Evolutionary conservation across 108 stramenopile species (phyloP).

Genomic region (Stephanodiscus minutulus): DNA sequence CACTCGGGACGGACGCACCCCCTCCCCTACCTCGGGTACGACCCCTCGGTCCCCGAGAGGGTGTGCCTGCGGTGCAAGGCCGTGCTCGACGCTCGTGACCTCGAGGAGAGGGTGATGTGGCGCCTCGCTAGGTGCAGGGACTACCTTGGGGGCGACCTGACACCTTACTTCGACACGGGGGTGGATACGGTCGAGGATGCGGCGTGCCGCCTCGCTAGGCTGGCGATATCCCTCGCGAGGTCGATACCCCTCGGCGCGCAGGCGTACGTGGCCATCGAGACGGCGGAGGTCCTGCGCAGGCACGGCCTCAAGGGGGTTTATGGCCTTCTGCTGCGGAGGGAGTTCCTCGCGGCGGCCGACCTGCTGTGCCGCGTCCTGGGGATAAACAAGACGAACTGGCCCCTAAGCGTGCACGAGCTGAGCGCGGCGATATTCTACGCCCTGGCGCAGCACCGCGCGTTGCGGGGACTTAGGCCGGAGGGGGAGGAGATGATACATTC

Average conservation of each 20-base stretch:
- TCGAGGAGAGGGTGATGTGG: slow-evolving; percentile 89
- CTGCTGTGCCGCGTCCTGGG: slow-evolving; percentile 79
- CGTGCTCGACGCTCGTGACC: slow-evolving; percentile 68
- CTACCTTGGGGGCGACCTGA: slow-evolving; percentile 53
- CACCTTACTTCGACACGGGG: slow-evolving; percentile 85
- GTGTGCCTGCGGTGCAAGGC: slow-evolving; percentile 85
- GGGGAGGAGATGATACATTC: slow-evolving; percentile 82
- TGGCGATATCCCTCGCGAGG: slow-evolving; percentile 73
- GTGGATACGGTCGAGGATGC: slow-evolving; percentile 78
- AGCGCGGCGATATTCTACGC: slow-evolving; percentile 97
- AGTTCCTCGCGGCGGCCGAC: slow-evolving; percentile 94
- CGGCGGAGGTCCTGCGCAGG: slow-evolving; percentile 88
- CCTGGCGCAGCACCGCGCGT: slow-evolving; percentile 88
- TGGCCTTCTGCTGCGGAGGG: slow-evolving; percentile 86
- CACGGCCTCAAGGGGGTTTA: slow-evolving; percentile 93
- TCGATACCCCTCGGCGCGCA: slow-evolving; percentile 87
- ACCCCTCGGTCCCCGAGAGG: slow-evolving; percentile 79
- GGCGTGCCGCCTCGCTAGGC: slow-evolving; percentile 66
- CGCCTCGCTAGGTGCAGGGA: slow-evolving; percentile 81
- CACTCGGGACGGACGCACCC: slow-evolving; percentile 64
- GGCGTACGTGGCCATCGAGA: slow-evolving; percentile 89
- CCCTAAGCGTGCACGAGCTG: slow-evolving; percentile 88
- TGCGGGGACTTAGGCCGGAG: slow-evolving; percentile 86
- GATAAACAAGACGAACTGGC: slow-evolving; percentile 88
- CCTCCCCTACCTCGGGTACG: slow-evolving; percentile 86